Evolutionary conservation across 2,329 filamentous ascomycete species (phyloP).

Genomic region (Chalara sp.): DNA sequence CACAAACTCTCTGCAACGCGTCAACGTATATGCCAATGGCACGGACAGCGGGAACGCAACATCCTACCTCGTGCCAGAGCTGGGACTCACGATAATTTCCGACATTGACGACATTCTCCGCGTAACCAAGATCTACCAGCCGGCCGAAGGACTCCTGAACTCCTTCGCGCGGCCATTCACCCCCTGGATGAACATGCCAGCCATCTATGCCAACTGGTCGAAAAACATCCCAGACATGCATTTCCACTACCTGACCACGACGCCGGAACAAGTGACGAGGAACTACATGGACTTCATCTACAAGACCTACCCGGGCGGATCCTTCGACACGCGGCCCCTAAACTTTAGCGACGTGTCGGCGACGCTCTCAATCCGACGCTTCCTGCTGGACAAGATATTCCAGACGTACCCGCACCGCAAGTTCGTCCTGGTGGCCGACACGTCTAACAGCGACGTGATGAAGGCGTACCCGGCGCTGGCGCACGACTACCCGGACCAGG

Average conservation of each 20-base stretch:
- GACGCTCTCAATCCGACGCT: slow-evolving; percentile 64
- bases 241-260: slow-evolving; percentile 79
- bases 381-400: slow-evolving; percentile 65
- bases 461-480: slow-evolving; percentile 54
- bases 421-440: slow-evolving; percentile 72
- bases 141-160: slow-evolving; percentile 68
- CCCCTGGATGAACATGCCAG: slow-evolving; percentile 73
- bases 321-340: slow-evolving; percentile 63
- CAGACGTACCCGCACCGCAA: slow-evolving; percentile 68
- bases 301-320: slow-evolving; percentile 68
- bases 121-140: slow-evolving; percentile 75
- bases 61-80: slow-evolving; percentile 65
- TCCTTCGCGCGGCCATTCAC: slow-evolving; percentile 66
- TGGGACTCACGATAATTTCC: slow-evolving; percentile 65
- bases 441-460: slow-evolving; percentile 73
- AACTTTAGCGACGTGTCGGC: slow-evolving; percentile 74
- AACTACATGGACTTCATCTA: slow-evolving; percentile 80
- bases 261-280: slow-evolving; percentile 69
- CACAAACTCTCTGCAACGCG: slow-evolving; percentile 56
- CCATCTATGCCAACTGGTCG: slow-evolving; percentile 71
- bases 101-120: slow-evolving; percentile 78
- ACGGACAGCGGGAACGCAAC: slow-evolving; percentile 65
- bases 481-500: slow-evolving; percentile 60
- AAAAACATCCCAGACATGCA: slow-evolving; percentile 59
- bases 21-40: slow-evolving; percentile 62